These are phyloP conservation scores for Coemansia sp. DNA, from an alignment of 192 early-diverging fungal species.

Conservation along the genomic window DNA sequence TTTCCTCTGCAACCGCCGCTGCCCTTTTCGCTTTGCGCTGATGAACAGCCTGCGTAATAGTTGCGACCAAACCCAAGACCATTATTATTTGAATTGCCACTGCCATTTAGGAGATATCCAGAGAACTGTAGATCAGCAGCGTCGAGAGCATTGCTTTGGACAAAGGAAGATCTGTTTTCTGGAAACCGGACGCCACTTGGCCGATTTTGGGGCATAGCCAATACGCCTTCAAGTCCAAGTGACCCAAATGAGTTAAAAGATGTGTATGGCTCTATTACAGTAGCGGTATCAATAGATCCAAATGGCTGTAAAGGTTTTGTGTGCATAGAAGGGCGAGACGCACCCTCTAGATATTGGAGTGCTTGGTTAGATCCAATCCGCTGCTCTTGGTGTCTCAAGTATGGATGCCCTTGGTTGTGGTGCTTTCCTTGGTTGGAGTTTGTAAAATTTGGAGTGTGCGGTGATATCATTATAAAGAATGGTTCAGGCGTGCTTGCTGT, in stretches of 20 bases:
- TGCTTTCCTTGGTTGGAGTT: not conserved
- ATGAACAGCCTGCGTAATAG: not conserved
- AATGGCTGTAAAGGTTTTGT: not conserved
- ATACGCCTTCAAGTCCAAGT: constrained; percentile 13
- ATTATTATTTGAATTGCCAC: constrained; percentile 5
- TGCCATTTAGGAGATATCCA: constrained; percentile 35
- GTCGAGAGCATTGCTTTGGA: constrained; percentile 24
- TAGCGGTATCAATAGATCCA: not conserved
- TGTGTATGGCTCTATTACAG: not conserved
- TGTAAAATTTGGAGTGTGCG: not conserved
- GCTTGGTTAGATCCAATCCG: not conserved
- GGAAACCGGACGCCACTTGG: constrained; percentile 1
- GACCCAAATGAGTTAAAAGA: constrained; percentile 3
- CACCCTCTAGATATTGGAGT: not conserved
- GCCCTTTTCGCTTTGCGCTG: constrained; percentile 6
- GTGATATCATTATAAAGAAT: constrained; percentile 5
- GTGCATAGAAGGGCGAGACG: not conserved
- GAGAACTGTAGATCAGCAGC: constrained; percentile 48
- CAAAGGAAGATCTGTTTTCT: constrained; percentile 8
- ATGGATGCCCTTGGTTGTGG: not conserved
- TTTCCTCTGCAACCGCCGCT: not conserved
- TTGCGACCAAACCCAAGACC: constrained; percentile 1
- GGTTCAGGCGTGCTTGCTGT: not conserved
- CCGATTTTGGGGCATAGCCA: constrained; percentile 12
- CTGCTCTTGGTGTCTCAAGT: not conserved